Evolutionary conservation across 768 basidiomycete species (phyloP).

Genomic region (Phaffia tasmanica): DNA sequence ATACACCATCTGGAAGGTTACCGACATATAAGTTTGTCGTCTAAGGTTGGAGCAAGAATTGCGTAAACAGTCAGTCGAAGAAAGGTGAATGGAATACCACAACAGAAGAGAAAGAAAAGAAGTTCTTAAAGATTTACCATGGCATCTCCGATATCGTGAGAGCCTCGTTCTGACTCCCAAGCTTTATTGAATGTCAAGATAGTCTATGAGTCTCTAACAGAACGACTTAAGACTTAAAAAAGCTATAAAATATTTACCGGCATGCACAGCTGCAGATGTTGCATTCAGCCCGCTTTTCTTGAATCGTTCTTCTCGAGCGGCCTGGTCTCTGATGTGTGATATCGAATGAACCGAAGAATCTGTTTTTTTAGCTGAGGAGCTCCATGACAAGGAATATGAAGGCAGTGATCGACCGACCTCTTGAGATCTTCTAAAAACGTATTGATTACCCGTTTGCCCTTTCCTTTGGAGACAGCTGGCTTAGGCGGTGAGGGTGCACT

Average conservation of each 20-base stretch:
- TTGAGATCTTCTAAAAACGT: slow-evolving; percentile 93
- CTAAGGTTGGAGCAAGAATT: slow-evolving; percentile 38
- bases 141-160: slow-evolving; percentile 76
- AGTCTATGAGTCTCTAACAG: slow-evolving; percentile 24
- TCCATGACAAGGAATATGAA: neutral
- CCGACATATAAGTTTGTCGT: slow-evolving; percentile 95
- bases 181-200: slow-evolving; percentile 41
- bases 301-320: slow-evolving; percentile 74
- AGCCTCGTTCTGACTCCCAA: slow-evolving; percentile 82
- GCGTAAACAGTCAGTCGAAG: slow-evolving; percentile 4
- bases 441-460: slow-evolving; percentile 94
- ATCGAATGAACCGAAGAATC: slow-evolving; percentile 1
- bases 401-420: slow-evolving; percentile 44
- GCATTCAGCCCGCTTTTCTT: slow-evolving; percentile 31
- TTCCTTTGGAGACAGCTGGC: slow-evolving; percentile 58
- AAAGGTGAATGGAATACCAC: neutral
- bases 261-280: slow-evolving; percentile 79
- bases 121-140: slow-evolving; percentile 46
- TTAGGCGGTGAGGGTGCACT: slow-evolving; percentile 15
- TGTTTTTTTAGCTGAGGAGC: slow-evolving; percentile 11
- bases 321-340: slow-evolving; percentile 61
- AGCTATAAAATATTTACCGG: slow-evolving; percentile 47
- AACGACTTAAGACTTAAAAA: neutral
- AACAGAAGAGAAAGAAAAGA: neutral
- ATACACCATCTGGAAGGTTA: slow-evolving; percentile 76